Evolutionary conservation across 495 filamentous ascomycete species (phyloP).

Genomic region (Hypoxylon perforatum): DNA sequence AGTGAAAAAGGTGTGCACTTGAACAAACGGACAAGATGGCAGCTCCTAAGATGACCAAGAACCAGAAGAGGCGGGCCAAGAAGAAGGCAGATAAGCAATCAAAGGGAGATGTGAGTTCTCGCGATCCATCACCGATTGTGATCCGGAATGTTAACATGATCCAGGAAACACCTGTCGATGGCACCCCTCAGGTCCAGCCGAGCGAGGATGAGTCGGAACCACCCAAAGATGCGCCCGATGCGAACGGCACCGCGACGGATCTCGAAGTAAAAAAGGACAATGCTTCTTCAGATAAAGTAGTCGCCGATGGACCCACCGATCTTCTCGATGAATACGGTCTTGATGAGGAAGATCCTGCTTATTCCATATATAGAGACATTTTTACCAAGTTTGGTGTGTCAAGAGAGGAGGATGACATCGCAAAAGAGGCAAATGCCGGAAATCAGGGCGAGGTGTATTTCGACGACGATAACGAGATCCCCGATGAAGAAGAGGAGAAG

Average conservation of each 20-base stretch:
- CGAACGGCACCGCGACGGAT: slow-evolving; percentile 35
- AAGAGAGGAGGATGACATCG: slow-evolving; percentile 65
- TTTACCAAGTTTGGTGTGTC: slow-evolving; percentile 74
- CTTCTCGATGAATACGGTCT: slow-evolving; percentile 48
- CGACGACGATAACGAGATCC: slow-evolving; percentile 88
- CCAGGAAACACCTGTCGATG: slow-evolving; percentile 33
- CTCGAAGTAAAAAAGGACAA: slow-evolving; percentile 56
- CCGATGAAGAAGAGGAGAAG: slow-evolving; percentile 82
- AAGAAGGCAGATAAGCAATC: slow-evolving; percentile 86
- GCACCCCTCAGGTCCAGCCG: slow-evolving; percentile 34
- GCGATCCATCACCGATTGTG: slow-evolving; percentile 17
- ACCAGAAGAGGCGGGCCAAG: slow-evolving; percentile 85
- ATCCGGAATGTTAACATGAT: slow-evolving; percentile 17
- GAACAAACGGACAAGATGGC: slow-evolving; percentile 57
- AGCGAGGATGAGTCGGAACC: slow-evolving; percentile 42
- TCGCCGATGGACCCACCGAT: slow-evolving; percentile 55
- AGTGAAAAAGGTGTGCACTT: slow-evolving; percentile 15
- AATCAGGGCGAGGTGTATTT: slow-evolving; percentile 91
- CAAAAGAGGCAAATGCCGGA: slow-evolving; percentile 69
- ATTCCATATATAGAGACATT: slow-evolving; percentile 82
- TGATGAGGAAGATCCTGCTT: slow-evolving; percentile 79
- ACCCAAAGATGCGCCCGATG: slow-evolving; percentile 39
- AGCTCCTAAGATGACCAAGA: slow-evolving; percentile 77
- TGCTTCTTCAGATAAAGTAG: slow-evolving; percentile 48
- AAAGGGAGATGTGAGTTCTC: slow-evolving; percentile 56